Evolutionary conservation across 225 moss, liverwort and hornwort species (phyloP), one percentile per base, ranked within the genome.

Genomic region (Polytrichum commune): DNA sequence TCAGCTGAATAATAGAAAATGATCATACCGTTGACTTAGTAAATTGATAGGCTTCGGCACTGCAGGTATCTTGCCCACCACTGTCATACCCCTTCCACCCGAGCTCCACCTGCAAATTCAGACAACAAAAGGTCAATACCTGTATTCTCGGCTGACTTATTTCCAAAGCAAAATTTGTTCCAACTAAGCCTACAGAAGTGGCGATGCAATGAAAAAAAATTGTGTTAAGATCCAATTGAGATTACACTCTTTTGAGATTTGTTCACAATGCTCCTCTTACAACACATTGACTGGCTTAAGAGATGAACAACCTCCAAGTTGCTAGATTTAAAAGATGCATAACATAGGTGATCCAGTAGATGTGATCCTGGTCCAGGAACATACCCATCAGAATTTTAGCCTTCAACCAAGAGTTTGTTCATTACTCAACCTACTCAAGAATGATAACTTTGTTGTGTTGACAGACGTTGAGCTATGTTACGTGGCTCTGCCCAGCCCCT

Each of bases 11-110:
- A n/a, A 35, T 6, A 18, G 46, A 46, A 63, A 13, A 32, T 46
- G 64, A 62, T 13, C 83, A 80, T 88, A 98, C 98, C 91, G 90
- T 76, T 93, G 98, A 78, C 98, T 98, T 19, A 93, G 93, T 56
- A 98, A 80, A 81, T 95, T 98, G 76, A 98, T 93, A 22, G 98
- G 93, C 86, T 98, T 98, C 38, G 91, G 91, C 55, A 90, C 98
- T 61, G 93, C 85, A 77, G 91, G 93, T 83, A 95, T 95, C 79
- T 95, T 98, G 68, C 98, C 98, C 65, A 95, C 85, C 77, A 95
- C 95, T 63, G 90, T 91, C 95, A 98, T 93, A 72, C 91, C 93
- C 91, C 98, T 86, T 79, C 98, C 91, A 76, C 82, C 87, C 79
- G 90, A 90, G 77, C 72, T 84, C 82, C 85, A 85, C 85, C 98